Evolutionary conservation across 1,284 basidiomycete species (phyloP), one percentile per base, ranked within the genome.

Genomic region (Heimioporus punctisporus): DNA sequence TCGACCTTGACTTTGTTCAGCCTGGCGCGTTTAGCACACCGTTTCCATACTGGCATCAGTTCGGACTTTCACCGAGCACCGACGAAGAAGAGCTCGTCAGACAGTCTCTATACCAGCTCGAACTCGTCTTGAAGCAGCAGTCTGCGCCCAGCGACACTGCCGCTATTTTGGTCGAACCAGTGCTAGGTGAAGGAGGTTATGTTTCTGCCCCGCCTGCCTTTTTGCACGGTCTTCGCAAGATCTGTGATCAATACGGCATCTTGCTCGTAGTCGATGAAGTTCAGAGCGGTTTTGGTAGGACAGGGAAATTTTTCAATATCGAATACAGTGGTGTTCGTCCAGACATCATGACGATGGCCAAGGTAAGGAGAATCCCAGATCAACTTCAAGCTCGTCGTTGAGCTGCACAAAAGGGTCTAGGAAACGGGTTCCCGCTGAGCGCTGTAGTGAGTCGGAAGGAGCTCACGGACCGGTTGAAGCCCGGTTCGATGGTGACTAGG

Each of bases 11-110:
- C 25, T 42, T 51, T 48, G 23, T 47, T 39, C 55, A 95, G 93
- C 91, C 92, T 37, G 93, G 95, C 11, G 90, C 91, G 6, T 95
- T 87, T 74, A 78, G 85, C 0, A 83, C 87, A 10, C 85, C 94
- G 0, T 99, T 85, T 81, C 97, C 96, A 1, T 98, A 90, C 78
- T 98, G 95, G 91, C 93, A 97, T 72, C 92, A 96, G 65, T 77
- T 89, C 57, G 88, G 87, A 46, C 69, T 91, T 6, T 74, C 85
- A 2, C 77, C 81, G 5, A 76, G 78, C 30, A 90, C 92, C 1
- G 76, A 86, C 15, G 76, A 84, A 57, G 80, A 85, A 25, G 81
- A 86, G 59, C 82, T 96, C 30, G 83, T 90, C 48, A 70, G 82
- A 23, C 74, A 86, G 50, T 88, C 90, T 27, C 79, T 95, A 34